These are phyloP conservation scores for Ilyonectria sp. DNA, from an alignment of 2,329 filamentous ascomycete species.

Conservation along the genomic window DNA sequence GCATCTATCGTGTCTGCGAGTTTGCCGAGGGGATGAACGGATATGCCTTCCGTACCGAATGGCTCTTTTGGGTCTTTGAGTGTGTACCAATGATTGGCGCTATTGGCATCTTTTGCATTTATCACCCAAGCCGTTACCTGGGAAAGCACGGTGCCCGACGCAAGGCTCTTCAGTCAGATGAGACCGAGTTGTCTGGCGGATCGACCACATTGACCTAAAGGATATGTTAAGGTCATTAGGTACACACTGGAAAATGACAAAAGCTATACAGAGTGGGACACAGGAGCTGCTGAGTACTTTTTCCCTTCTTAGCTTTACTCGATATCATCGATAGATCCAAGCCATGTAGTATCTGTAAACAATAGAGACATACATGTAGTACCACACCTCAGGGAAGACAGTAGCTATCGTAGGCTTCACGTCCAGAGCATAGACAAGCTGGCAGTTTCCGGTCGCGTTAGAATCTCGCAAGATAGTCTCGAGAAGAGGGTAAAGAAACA, in stretches of 20 bases:
- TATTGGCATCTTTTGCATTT: constrained; percentile 64
- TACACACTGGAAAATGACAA: not conserved
- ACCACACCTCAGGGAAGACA: too few relatives aligned
- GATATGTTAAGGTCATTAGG: not conserved
- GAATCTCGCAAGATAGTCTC: too few relatives aligned
- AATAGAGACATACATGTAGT: too few relatives aligned
- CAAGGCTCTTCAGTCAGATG: constrained; percentile 17
- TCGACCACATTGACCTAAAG: not conserved
- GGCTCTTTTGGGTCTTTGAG: constrained; percentile 68
- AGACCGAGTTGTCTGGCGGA: constrained; percentile 22
- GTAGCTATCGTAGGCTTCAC: too few relatives aligned
- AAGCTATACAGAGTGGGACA: not conserved
- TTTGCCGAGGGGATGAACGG: constrained; percentile 66
- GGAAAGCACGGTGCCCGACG: constrained; percentile 32
- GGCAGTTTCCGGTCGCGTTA: too few relatives aligned
- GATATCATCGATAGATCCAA: too few relatives aligned
- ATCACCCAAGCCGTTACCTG: constrained; percentile 62
- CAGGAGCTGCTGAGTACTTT: too few relatives aligned
- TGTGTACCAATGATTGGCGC: constrained; percentile 63
- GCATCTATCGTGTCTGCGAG: constrained; percentile 68
- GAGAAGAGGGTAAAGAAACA: too few relatives aligned
- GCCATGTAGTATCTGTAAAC: too few relatives aligned
- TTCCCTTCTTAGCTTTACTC: too few relatives aligned
- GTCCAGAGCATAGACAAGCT: too few relatives aligned
- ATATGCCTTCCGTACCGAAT: constrained; percentile 66